These are phyloP conservation scores for Pinus taeda DNA, from an alignment of 75 land plant species.

Conservation along the genomic window DNA sequence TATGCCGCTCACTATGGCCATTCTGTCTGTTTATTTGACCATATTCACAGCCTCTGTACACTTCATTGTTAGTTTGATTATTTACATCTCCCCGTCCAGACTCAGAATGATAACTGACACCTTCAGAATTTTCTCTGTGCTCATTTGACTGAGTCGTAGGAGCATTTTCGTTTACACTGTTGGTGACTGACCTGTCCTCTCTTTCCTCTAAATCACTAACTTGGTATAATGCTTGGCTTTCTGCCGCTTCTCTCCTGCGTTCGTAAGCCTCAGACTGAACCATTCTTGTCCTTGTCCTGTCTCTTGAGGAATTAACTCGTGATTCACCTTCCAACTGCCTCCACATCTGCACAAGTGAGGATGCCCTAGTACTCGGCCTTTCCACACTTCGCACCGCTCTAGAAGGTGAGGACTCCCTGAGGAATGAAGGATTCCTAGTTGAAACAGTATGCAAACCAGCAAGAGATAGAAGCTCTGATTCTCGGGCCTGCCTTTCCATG, in stretches of 20 bases:
- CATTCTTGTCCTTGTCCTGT: constrained; percentile 24
- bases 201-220: constrained; percentile 1
- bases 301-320: constrained; percentile 28
- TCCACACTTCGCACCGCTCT: constrained; percentile 19
- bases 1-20: not conserved
- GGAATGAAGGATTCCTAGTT: constrained; percentile 80
- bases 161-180: constrained; percentile 11
- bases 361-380: constrained; percentile 24
- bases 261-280: constrained; percentile 10
- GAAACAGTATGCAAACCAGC: constrained; percentile 86
- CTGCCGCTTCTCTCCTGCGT: not conserved
- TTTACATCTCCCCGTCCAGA: not conserved
- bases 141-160: constrained; percentile 29
- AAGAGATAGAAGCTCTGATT: constrained; percentile 55
- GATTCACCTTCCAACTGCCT: constrained; percentile 38
- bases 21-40: constrained; percentile 29
- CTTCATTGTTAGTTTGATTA: constrained; percentile 23
- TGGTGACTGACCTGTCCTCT: constrained; percentile 14
- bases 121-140: constrained; percentile 25
- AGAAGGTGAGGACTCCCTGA: constrained; percentile 41
- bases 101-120: constrained; percentile 1
- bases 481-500: constrained; percentile 23
- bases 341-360: constrained; percentile 63
- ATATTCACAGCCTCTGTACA: constrained; percentile 31
- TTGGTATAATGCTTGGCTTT: constrained; percentile 12